Conservation (phyloP, 2,329 filamentous ascomycete genomes). For the Cylindrodendrum hubeiense region DNA sequence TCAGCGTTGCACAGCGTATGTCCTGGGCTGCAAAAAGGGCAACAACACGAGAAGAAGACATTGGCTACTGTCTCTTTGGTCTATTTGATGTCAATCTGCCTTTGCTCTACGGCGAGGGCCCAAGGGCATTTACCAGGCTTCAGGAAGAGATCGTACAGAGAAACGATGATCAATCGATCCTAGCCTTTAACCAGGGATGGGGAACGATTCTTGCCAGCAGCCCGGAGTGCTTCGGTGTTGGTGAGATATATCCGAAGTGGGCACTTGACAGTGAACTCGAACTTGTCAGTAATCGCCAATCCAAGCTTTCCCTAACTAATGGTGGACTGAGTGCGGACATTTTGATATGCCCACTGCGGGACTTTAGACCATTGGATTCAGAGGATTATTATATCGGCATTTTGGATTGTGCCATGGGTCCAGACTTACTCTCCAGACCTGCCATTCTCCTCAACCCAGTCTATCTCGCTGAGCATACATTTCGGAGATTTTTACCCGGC, state of each 20-base stretch:
- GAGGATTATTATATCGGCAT: constrained; percentile 17
- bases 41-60: constrained; percentile 34
- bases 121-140: constrained; percentile 31
- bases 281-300: constrained; percentile 12
- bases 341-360: constrained; percentile 4
- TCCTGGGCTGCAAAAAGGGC: constrained; percentile 17
- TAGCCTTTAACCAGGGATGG: constrained; percentile 19
- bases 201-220: constrained; percentile 12
- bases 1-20: constrained; percentile 21
- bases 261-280: neutral
- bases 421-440: constrained; percentile 11
- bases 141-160: constrained; percentile 37
- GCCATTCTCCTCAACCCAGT: constrained; percentile 14
- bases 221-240: constrained; percentile 13
- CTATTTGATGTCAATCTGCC: constrained; percentile 37
- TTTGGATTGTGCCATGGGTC: constrained; percentile 16
- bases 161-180: constrained; percentile 28
- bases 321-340: constrained; percentile 9
- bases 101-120: constrained; percentile 37
- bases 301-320: constrained; percentile 14
- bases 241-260: constrained; percentile 12
- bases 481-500: constrained; percentile 15
- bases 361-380: constrained; percentile 10
- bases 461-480: neutral
- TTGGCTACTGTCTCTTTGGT: constrained; percentile 36